Evolutionary conservation across 176 grass and related monocot genomes (phyloP).

Genomic region (Bolboschoenus planiculmis): DNA sequence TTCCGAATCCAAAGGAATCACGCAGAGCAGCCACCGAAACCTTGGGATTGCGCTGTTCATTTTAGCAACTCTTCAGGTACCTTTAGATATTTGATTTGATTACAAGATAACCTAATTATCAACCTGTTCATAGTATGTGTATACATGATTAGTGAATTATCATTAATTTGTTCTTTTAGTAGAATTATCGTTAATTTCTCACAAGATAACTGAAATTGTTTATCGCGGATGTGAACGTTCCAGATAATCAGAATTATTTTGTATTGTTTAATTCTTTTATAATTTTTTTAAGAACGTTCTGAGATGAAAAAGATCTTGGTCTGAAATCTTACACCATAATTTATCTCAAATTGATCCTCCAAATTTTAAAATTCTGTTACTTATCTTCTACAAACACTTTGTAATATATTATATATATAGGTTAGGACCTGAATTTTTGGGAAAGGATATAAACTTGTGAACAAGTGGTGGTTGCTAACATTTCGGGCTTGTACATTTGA

Average conservation of each 20-base stretch:
- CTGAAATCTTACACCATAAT: background rate
- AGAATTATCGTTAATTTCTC: background rate
- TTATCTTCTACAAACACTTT: background rate
- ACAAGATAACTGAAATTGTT: background rate
- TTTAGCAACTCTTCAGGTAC: conserved; percentile 76
- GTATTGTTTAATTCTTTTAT: background rate
- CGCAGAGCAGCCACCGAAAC: conserved; percentile 44
- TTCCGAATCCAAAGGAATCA: conserved; percentile 62
- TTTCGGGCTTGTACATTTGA: background rate
- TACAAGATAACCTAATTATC: background rate
- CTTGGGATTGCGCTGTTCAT: conserved; percentile 73
- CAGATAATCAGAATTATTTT: background rate
- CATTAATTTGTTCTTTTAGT: background rate
- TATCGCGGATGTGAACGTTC: background rate
- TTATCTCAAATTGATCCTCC: background rate
- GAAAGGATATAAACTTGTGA: background rate
- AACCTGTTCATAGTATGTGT: background rate
- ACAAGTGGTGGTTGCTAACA: background rate
- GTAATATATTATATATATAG: background rate
- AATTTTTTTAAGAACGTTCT: background rate
- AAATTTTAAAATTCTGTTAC: background rate
- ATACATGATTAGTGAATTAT: background rate
- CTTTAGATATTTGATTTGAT: background rate
- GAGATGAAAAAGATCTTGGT: background rate
- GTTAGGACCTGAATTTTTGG: background rate